phyloP scores from a whole-genome alignment of 441 rosid genomes.

The Manihot esculenta region DNA sequence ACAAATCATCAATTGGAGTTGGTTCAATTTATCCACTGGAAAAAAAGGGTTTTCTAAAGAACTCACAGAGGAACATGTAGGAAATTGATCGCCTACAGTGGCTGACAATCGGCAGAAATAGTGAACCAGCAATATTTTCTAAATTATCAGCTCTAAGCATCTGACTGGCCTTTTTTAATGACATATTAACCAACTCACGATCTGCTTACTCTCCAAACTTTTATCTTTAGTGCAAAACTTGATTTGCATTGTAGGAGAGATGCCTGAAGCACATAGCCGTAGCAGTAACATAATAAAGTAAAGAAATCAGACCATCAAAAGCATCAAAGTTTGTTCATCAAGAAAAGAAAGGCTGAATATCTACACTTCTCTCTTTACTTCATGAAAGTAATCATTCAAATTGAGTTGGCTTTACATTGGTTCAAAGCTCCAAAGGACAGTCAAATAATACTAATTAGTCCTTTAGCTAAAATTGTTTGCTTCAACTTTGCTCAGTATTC shows the following conservation, averaged over 20 bases:
- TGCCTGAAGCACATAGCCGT: not conserved
- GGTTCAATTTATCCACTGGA: not conserved
- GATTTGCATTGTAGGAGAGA: not conserved
- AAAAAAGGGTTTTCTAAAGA: not conserved
- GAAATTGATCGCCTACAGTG: not conserved
- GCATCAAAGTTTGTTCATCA: not conserved
- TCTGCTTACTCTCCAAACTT: not conserved
- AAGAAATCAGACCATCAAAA: not conserved
- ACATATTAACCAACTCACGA: not conserved
- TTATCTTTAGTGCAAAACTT: not conserved
- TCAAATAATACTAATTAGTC: no score
- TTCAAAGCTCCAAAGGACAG: no score
- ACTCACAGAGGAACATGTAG: not conserved
- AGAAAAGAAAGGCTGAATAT: not conserved
- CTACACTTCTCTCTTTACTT: no score
- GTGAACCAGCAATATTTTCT: not conserved
- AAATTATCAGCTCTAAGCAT: not conserved
- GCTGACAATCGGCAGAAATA: no score
- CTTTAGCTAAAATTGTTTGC: no score
- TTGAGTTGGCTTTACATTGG: no score
- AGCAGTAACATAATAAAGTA: no score
- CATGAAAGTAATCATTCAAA: no score
- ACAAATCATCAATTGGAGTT: not conserved
- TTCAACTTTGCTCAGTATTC: no score
- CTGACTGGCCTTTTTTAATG: no score